Percentiles rank a stretch among this genome's conserved stretches.
Conservation (phyloP, 331 rosid genomes). For the Acacia concinna region DNA sequence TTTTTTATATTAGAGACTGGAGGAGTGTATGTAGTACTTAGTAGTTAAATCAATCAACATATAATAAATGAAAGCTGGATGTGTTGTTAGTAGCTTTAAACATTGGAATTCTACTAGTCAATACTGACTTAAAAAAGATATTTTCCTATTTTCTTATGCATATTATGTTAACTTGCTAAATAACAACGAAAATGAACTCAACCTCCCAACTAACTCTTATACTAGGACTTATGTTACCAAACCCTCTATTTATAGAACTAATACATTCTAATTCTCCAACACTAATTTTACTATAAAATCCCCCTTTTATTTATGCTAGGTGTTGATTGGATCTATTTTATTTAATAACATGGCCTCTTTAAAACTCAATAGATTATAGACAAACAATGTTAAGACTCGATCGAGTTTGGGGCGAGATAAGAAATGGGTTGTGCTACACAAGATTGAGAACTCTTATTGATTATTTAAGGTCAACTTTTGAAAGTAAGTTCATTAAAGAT, state of each 20-base stretch:
- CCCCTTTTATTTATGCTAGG: neutral
- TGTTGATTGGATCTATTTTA: neutral
- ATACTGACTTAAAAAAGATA: neutral
- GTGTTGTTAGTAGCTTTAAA: neutral
- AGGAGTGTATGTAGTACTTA: neutral
- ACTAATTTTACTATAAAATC: neutral
- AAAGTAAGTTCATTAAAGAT: neutral
- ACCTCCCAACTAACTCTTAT: too few species aligned
- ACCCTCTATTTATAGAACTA: too few species aligned
- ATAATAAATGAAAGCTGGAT: neutral
- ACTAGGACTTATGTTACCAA: too few species aligned
- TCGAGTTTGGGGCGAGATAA: too few species aligned
- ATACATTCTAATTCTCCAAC: too few species aligned
- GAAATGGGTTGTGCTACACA: neutral
- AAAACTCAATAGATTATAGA: too few species aligned
- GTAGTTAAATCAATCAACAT: neutral
- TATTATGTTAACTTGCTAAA: too few species aligned
- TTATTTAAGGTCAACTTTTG: neutral
- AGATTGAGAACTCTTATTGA: neutral
- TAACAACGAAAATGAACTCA: too few species aligned
- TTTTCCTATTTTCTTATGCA: neutral
- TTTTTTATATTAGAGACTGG: too few species aligned
- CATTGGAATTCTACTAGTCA: neutral
- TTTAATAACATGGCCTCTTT: neutral
- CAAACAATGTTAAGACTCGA: too few species aligned